Base-by-base conservation (phyloP, 139 green algal species). In the Edaphochlamys debaryana region DNA sequence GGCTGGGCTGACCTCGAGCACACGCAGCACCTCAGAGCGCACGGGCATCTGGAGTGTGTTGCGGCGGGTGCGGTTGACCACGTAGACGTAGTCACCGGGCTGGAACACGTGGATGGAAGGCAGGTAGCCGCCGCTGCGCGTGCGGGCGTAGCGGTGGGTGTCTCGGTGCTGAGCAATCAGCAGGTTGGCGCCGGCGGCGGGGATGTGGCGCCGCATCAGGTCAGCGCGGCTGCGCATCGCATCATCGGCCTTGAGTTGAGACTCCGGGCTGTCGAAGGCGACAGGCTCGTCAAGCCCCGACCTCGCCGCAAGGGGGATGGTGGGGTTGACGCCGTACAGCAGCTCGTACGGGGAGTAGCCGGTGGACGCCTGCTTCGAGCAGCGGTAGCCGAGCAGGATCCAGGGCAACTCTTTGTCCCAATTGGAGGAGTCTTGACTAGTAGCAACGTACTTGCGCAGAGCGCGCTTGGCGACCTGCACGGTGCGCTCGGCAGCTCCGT, bases 111-210 rank as follows among this genome's bases (percentile, higher is more conserved):
- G 0, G 1, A 50, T 0, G 5, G 56, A 64, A n/a, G 79, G 64
- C 40, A 25, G 25, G 25, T 86, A 86, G 4, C 37, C 42, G 30
- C 85, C 72, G 11, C 41, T 62, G 22, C 86, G 56, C 0, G 79
- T 40, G 3, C 30, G 50, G 1, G 50, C 37, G 40, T 89, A 89
- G 3, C 71, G 64, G 37, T 60, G 70, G 0, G 20, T 63, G 56
- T 89, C 85, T 0, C 85, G 25, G 56, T 86, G 79, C 74, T 89
- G 85, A 0, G 85, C 71, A 48, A 86, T 89, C 32, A 50, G 41
- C 27, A 89, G 37, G 58, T 86, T 80, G 7, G 73, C 17, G 27
- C 38, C 67, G 11, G 73, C 73, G 3, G 48, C 37, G 1, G 58
- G 62, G 4, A 32, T 45, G 17, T 50, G 0, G 5, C 25, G 32